These are phyloP conservation scores for Mycena vitilis DNA, from an alignment of 768 basidiomycete genomes.

Conservation along the genomic window DNA sequence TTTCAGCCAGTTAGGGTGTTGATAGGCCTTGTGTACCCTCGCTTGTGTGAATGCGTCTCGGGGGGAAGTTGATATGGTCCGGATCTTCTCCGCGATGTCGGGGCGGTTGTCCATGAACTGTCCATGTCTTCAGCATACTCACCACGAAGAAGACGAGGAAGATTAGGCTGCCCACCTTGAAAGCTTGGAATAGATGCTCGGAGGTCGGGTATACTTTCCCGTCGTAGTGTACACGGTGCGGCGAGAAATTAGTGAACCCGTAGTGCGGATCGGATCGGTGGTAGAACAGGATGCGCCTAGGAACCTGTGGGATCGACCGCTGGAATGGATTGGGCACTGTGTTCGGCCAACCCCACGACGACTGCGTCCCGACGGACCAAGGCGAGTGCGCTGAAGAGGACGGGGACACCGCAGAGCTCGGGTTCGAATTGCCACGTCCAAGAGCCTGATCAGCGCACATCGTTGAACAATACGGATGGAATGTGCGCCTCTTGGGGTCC, in stretches of 20 bases:
- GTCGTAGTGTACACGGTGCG: slow-evolving; percentile 52
- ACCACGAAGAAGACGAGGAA: too few relatives aligned
- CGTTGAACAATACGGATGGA: too few relatives aligned
- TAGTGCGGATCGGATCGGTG: slow-evolving; percentile 36
- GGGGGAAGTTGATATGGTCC: background rate
- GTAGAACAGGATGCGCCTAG: background rate
- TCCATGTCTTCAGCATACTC: background rate
- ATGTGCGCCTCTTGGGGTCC: too few relatives aligned
- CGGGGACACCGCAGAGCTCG: too few relatives aligned
- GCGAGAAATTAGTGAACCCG: slow-evolving; percentile 58
- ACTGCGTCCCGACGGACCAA: too few relatives aligned
- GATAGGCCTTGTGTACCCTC: background rate
- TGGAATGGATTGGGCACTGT: too few relatives aligned
- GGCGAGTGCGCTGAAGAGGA: too few relatives aligned
- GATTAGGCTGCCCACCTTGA: slow-evolving; percentile 44
- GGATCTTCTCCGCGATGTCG: slow-evolving; percentile 4
- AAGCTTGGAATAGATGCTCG: slow-evolving; percentile 61
- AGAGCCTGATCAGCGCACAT: too few relatives aligned
- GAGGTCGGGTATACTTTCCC: slow-evolving; percentile 57
- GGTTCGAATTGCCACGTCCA: too few relatives aligned
- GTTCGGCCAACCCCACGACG: too few relatives aligned
- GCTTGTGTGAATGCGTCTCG: background rate
- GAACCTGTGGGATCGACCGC: background rate
- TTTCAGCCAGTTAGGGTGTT: background rate
- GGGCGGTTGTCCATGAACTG: slow-evolving; percentile 12